Base-by-base conservation (phyloP, 495 filamentous ascomycete species). In the Penicillium macrosclerotiorum region DNA sequence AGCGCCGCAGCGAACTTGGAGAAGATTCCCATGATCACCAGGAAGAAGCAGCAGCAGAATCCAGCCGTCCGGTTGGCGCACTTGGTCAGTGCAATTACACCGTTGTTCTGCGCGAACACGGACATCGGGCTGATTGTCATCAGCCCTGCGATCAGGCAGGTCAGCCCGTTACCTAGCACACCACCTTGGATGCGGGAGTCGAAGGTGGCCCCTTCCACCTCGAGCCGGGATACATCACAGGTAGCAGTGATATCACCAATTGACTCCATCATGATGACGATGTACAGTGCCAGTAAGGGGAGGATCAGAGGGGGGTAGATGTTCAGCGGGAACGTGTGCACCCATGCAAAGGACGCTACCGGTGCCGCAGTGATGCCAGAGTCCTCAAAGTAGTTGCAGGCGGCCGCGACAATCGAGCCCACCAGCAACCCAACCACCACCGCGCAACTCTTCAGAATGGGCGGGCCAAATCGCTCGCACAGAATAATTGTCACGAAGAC, bases 131-230 rank as follows among this genome's bases (percentile, higher is more conserved):
- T 89, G 52, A 91, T 89, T 20, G 91, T 95, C 72, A 80, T 83
- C 31, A 96, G 76, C 1, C 83, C 88, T 12, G 89, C 88, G 19
- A 96, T 59, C 37, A 92, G 67, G 23, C 89, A 88, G 64, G 86
- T 91, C 26, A 92, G 46, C n/a, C 90, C 89, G 57, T 94, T 90
- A 1, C 67, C 65, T 12, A 73, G 69, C 19, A 96, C 80, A 46
- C 91, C 91, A 13, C 91, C 91, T 62, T 94, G 90, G 63, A 96
- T 92, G 13, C 90, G 81, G 29, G 85, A 90, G 66, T 96, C 90
- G 67, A 93, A 95, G 24, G 82, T 69, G 26, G 74, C 62, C 37
- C 91, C 90, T 17, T 89, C 82, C 36, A 95, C 88, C 54, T 90
- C 84, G 37, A 95, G 77, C 11, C 85, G 81, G 4, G 88, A 93